Conservation (phyloP, 2,329 filamentous ascomycete species). For the Aspergillus fumigatus region DNA sequence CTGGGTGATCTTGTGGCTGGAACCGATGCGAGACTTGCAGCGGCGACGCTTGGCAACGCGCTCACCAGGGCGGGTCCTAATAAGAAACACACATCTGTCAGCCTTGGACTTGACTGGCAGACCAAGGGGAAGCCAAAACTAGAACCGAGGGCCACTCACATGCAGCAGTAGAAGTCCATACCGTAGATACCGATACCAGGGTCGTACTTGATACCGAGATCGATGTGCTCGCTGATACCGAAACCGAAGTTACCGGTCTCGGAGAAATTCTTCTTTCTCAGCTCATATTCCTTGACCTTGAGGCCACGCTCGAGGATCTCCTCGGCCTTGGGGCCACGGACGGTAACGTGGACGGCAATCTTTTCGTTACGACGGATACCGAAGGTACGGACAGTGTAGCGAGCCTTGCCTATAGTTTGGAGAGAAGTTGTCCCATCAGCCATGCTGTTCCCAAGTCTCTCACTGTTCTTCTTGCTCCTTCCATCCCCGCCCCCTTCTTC, state of each 20-base stretch:
- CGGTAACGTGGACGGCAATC: slow-evolving; percentile 98
- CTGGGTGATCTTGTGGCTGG: slow-evolving; percentile 89
- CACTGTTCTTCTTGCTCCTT: not conserved
- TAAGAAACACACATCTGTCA: slow-evolving; percentile 5
- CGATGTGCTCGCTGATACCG: slow-evolving; percentile 99
- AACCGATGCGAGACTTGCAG: slow-evolving; percentile 78
- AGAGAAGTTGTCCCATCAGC: slow-evolving; percentile 20
- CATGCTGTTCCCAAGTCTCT: not conserved
- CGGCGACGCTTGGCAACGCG: slow-evolving; percentile 94
- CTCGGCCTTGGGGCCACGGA: slow-evolving; percentile 98
- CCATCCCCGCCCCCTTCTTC: slow-evolving; percentile 3
- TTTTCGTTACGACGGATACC: slow-evolving; percentile 99
- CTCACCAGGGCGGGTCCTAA: slow-evolving; percentile 90
- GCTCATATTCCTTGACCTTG: slow-evolving; percentile 99
- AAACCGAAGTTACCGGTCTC: slow-evolving; percentile 99
- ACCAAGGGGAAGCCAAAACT: not conserved
- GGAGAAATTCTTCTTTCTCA: slow-evolving; percentile 99
- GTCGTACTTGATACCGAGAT: slow-evolving; percentile 99
- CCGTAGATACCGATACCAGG: slow-evolving; percentile 97
- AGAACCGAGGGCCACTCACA: slow-evolving; percentile 53
- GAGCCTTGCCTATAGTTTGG: slow-evolving; percentile 76
- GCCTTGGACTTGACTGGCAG: slow-evolving; percentile 24
- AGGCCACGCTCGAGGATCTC: slow-evolving; percentile 99
- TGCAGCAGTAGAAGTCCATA: slow-evolving; percentile 99
- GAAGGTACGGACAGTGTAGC: slow-evolving; percentile 99